phyloP scores from a whole-genome alignment of 2,329 filamentous ascomycete species.

The Xylaria sp. region DNA sequence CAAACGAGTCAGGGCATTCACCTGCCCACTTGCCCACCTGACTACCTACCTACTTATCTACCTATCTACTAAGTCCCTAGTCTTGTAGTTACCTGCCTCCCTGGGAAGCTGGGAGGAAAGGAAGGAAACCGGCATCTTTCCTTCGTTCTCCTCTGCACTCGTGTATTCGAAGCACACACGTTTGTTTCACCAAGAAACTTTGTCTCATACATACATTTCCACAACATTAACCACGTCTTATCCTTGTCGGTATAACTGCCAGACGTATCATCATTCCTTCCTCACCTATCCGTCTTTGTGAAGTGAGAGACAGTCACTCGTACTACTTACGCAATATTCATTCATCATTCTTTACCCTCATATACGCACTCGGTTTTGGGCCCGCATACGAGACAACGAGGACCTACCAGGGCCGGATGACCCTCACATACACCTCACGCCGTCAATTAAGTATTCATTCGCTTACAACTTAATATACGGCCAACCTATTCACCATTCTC shows the following conservation, averaged over 20 bases:
- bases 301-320: neutral
- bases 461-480: conserved; percentile 13
- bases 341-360: conserved; percentile 1
- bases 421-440: neutral
- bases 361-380: neutral
- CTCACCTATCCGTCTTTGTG: neutral
- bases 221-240: conserved; percentile 10
- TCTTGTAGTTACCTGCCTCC: neutral
- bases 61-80: too few species aligned
- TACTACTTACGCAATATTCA: neutral
- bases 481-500: neutral
- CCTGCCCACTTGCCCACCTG: neutral
- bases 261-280: neutral
- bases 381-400: neutral
- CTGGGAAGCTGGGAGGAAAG: neutral
- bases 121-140: neutral
- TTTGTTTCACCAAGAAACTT: conserved; percentile 22
- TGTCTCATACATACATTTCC: conserved; percentile 22
- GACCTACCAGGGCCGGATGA: neutral
- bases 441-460: conserved; percentile 1
- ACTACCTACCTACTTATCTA: neutral
- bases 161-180: conserved; percentile 13
- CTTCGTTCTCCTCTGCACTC: neutral
- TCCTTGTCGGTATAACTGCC: neutral
- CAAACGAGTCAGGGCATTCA: conserved; percentile 12